A percentile compares a stretch with the other conserved stretches of the same genome.
Evolutionary conservation across 148 eudicot species (phyloP).

Genomic region (Chenopodium album): DNA sequence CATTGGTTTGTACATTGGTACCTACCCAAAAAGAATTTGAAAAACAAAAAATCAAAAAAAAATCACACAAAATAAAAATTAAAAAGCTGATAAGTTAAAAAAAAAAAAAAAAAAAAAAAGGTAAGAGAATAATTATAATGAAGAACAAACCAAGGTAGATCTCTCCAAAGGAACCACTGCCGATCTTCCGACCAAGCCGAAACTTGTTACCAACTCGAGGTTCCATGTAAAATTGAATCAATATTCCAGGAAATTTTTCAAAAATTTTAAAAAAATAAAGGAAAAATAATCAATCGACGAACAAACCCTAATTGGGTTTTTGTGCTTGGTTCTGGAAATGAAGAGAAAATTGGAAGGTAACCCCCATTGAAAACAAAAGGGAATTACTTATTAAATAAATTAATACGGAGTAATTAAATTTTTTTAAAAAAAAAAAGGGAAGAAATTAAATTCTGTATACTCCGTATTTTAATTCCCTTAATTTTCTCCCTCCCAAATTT

Average conservation of each 20-base stretch:
- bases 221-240: slow-evolving; percentile 48
- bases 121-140: neutral
- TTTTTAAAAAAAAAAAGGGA: neutral
- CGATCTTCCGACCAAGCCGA: slow-evolving; percentile 73
- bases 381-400: neutral
- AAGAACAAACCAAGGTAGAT: slow-evolving; percentile 59
- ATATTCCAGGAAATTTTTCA: neutral
- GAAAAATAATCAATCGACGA: neutral
- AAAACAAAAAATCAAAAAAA: neutral
- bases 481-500: neutral
- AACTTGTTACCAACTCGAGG: slow-evolving; percentile 74
- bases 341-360: slow-evolving; percentile 19
- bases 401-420: neutral
- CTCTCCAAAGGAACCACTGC: slow-evolving; percentile 82
- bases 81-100: neutral
- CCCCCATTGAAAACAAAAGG: slow-evolving; percentile 24
- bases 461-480: neutral
- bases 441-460: neutral
- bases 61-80: neutral
- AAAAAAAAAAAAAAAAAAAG: too few relatives aligned
- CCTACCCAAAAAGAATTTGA: slow-evolving; percentile 36
- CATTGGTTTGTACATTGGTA: slow-evolving; percentile 72
- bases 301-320: slow-evolving; percentile 22
- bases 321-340: slow-evolving; percentile 6
- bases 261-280: neutral